Conservation (phyloP, 2,329 filamentous ascomycete genomes). For the Talaromyces pinophilus region DNA sequence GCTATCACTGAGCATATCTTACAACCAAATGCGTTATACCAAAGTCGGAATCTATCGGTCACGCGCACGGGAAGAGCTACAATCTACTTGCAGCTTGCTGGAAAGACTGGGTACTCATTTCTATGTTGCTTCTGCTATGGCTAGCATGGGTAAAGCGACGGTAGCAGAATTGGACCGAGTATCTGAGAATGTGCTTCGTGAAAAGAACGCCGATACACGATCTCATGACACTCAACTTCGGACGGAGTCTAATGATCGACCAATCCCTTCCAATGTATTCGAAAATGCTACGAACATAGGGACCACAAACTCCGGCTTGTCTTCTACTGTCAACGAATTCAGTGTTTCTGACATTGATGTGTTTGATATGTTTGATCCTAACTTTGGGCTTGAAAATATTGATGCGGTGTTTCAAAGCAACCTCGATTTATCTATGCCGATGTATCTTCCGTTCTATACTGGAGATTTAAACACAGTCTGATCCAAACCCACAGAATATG, state of each 20-base stretch:
- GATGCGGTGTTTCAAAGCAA: constrained; percentile 16
- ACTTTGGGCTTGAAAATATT: constrained; percentile 9
- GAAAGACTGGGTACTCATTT: constrained; percentile 8
- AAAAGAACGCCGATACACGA: background rate
- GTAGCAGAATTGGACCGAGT: constrained; percentile 16
- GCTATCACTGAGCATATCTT: constrained; percentile 62
- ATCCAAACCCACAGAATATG: background rate
- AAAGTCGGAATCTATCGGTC: constrained; percentile 59
- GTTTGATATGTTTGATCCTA: constrained; percentile 17
- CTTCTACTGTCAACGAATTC: background rate
- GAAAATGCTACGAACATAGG: background rate
- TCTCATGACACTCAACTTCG: background rate
- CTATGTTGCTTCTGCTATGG: constrained; percentile 9
- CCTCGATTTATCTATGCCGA: constrained; percentile 16
- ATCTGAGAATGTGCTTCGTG: constrained; percentile 2
- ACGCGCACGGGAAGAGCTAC: constrained; percentile 9
- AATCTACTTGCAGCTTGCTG: constrained; percentile 6
- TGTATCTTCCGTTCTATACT: background rate
- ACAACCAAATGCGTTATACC: constrained; percentile 65
- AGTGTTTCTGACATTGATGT: background rate
- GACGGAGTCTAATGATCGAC: background rate
- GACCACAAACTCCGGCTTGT: background rate
- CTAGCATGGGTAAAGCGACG: constrained; percentile 10
- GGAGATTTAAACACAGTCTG: background rate
- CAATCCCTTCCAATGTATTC: background rate